Percentiles rank a stretch among this genome's conserved stretches.
Evolutionary conservation across 169 alveolate species (phyloP).

Genomic region (Plasmodium sp.): DNA sequence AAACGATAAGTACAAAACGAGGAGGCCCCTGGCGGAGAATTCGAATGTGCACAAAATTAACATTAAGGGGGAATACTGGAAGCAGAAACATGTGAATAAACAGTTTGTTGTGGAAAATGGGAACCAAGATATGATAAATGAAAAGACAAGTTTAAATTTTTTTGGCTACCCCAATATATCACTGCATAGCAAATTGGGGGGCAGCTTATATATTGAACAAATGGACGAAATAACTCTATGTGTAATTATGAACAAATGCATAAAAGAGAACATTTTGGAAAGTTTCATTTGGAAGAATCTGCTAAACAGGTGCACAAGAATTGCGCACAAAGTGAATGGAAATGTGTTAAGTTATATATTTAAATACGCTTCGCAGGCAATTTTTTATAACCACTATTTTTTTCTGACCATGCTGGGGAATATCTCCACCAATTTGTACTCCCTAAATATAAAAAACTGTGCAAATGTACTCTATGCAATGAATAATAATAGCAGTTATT

Average conservation of each 20-base stretch:
- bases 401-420: conserved; percentile 71
- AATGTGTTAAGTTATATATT: conserved; percentile 77
- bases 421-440: conserved; percentile 34
- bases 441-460: conserved; percentile 47
- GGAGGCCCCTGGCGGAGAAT: conserved; percentile 87
- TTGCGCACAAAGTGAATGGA: conserved; percentile 80
- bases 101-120: conserved; percentile 75
- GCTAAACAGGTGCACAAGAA: conserved; percentile 75
- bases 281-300: conserved; percentile 79
- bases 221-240: conserved; percentile 85
- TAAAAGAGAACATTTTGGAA: conserved; percentile 77
- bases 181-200: conserved; percentile 81
- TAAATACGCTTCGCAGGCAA: conserved; percentile 78
- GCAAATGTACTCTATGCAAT: conserved; percentile 47
- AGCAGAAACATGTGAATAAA: conserved; percentile 78
- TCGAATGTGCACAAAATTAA: conserved; percentile 83
- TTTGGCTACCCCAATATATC: conserved; percentile 88
- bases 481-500: conserved; percentile 53
- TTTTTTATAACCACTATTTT: conserved; percentile 77
- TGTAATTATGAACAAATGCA: conserved; percentile 80
- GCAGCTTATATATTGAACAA: conserved; percentile 81
- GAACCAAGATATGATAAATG: conserved; percentile 66
- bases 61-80: conserved; percentile 89
- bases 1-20: conserved; percentile 82
- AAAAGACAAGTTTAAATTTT: conserved; percentile 77